phyloP scores from a whole-genome alignment of 1,284 basidiomycete genomes.

The Malassezia slooffiae region DNA sequence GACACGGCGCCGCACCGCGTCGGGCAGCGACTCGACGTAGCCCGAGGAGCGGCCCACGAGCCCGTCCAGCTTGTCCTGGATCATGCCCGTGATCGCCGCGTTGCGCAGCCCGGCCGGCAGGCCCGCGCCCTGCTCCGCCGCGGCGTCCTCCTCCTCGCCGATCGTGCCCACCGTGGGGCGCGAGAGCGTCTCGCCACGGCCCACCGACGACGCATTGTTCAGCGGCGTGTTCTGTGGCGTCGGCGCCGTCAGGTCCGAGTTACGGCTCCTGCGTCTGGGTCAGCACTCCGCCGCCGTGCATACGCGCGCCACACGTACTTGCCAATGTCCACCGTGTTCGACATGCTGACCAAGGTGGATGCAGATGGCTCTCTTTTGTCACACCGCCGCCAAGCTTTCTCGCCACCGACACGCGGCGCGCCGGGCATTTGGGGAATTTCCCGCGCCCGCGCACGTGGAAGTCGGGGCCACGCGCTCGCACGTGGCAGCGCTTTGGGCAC shows the following conservation, averaged over 20 bases:
- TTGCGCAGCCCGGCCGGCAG: constrained; percentile 15
- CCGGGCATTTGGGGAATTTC: too few species aligned
- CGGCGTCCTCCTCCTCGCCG: constrained; percentile 40
- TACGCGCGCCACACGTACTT: constrained; percentile 15
- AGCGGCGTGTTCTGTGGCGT: constrained; percentile 73
- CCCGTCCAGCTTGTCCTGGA: constrained; percentile 52
- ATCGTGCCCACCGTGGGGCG: constrained; percentile 51
- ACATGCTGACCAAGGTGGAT: constrained; percentile 7
- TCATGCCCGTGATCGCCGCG: constrained; percentile 46
- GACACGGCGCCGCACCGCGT: constrained; percentile 69
- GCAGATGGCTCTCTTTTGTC: too few species aligned
- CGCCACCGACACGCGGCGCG: too few species aligned
- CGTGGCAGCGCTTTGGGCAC: too few species aligned
- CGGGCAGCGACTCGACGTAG: constrained; percentile 74
- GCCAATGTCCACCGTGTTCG: constrained; percentile 26
- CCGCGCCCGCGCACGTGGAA: too few species aligned
- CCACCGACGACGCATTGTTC: constrained; percentile 58
- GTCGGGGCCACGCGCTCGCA: too few species aligned
- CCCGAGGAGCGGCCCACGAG: constrained; percentile 71
- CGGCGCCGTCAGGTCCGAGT: constrained; percentile 52
- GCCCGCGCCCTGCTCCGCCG: constrained; percentile 10
- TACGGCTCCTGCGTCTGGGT: constrained; percentile 22
- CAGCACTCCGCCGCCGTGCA: background rate
- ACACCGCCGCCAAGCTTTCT: too few species aligned
- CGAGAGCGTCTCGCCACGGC: constrained; percentile 53